These are phyloP conservation scores for Microsporum audouinii DNA, from an alignment of 2,329 filamentous ascomycete species.

Conservation along the genomic window DNA sequence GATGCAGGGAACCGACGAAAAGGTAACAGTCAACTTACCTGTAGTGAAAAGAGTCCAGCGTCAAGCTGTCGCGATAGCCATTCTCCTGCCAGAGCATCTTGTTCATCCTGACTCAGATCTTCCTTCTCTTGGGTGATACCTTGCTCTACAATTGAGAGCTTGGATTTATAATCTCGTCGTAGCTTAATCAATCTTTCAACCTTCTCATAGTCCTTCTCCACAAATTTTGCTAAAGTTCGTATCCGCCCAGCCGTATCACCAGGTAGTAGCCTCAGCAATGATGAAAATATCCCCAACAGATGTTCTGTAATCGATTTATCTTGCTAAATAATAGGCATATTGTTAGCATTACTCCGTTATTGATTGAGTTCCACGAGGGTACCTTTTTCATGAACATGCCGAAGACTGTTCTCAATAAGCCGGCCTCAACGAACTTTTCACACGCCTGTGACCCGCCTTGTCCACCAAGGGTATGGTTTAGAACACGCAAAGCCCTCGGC, in stretches of 20 bases:
- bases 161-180: slow-evolving; percentile 56
- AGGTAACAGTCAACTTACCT: slow-evolving; percentile 33
- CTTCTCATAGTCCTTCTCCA: slow-evolving; percentile 89
- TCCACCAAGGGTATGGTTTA: slow-evolving; percentile 69
- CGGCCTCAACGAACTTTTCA: slow-evolving; percentile 64
- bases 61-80: slow-evolving; percentile 68
- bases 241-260: slow-evolving; percentile 68
- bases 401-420: slow-evolving; percentile 74
- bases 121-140: slow-evolving; percentile 50
- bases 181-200: slow-evolving; percentile 59
- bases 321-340: slow-evolving; percentile 33
- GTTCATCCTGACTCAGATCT: slow-evolving; percentile 45
- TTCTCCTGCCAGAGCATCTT: slow-evolving; percentile 52
- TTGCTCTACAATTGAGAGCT: slow-evolving; percentile 52
- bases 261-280: slow-evolving; percentile 67
- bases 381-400: slow-evolving; percentile 74
- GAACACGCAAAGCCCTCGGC: slow-evolving; percentile 60
- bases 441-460: slow-evolving; percentile 52
- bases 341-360: slow-evolving; percentile 11
- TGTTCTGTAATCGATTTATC: slow-evolving; percentile 61
- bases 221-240: slow-evolving; percentile 80
- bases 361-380: not conserved
- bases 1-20: not conserved
- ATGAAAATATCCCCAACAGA: slow-evolving; percentile 71
- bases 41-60: slow-evolving; percentile 70